A percentile compares a stretch with the other conserved stretches of the same genome.
These are phyloP conservation scores for Posidonia australis DNA, from an alignment of 106 monocot genomes.

Conservation along the genomic window DNA sequence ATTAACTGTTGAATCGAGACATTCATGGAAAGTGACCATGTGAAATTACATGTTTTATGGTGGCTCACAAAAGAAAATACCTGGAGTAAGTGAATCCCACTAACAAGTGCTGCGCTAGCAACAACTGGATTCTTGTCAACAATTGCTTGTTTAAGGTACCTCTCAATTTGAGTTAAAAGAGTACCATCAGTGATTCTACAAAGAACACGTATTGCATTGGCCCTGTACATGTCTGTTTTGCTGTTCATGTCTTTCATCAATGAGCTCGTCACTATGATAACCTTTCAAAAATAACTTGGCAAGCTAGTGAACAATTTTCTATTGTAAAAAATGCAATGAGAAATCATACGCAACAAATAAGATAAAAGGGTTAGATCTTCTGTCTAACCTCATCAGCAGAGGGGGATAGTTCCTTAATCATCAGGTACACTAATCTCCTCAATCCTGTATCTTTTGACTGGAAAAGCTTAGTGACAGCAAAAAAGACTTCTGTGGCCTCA, in stretches of 20 bases:
- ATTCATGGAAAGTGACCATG: no score
- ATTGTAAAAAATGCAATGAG: background rate
- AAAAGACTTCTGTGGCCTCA: slow-evolving; percentile 95
- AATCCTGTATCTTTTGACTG: slow-evolving; percentile 85
- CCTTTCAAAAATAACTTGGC: slow-evolving; percentile 26
- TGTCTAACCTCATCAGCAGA: slow-evolving; percentile 82
- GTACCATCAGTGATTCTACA: slow-evolving; percentile 94
- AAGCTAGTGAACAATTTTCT: background rate
- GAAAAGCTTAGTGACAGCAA: slow-evolving; percentile 93
- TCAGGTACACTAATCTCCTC: slow-evolving; percentile 97
- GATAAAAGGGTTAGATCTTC: background rate
- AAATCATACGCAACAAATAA: background rate
- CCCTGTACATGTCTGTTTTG: slow-evolving; percentile 98
- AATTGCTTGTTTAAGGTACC: slow-evolving; percentile 96
- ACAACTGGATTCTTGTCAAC: slow-evolving; percentile 99
- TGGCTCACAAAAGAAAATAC: slow-evolving; percentile 18
- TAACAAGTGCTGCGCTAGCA: slow-evolving; percentile 96
- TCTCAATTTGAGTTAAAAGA: slow-evolving; percentile 93
- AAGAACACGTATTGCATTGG: slow-evolving; percentile 96
- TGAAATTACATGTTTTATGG: no score
- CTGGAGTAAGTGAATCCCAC: slow-evolving; percentile 95
- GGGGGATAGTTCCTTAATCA: slow-evolving; percentile 98
- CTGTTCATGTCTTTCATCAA: slow-evolving; percentile 99
- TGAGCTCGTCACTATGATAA: slow-evolving; percentile 98
- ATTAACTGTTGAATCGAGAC: no score